Base-by-base conservation (phyloP, 495 filamentous ascomycete genomes). In the Melanomma pulvis-pyrius region DNA sequence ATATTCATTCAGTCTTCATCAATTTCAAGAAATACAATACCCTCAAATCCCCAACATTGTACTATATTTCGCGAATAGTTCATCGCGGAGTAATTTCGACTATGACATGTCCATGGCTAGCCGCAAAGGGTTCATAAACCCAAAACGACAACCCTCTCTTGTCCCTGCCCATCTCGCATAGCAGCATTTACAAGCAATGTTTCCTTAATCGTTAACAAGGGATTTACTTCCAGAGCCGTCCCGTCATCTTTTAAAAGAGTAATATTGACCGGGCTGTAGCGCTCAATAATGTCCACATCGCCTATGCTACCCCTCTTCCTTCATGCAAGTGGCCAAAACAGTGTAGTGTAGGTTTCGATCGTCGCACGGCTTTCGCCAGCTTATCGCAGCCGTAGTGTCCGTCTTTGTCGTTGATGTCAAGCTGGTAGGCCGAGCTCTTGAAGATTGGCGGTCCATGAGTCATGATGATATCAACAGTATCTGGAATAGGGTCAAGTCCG, bases 281-380 rank as follows among this genome's bases (percentile, higher is more conserved):
- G 21, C 9, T 24, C 47, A 8, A 49, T 8, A 19, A 49, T 8
- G 21, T 49, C 12, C 12, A 19, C 12, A 19, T 19, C 21, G 63
- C 36, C 6, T 77, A n/a, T 77, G 58, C 72, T 57, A 1, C 71
- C 69, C 77, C 76, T 55, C 71, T 57, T 1, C 71, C 69, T 44
- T 77, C 73, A 74, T 87, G 84, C 15, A 87, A 83, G 76, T 87
- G 85, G 1, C 85, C 84, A 68, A 86, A 87, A 21, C 83, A 80
- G 74, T 87, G 83, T 39, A 87, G 26, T 21, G 73, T 72, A 0
- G 85, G 84, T 52, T 73, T 78, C 15, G 78, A 79, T 28, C 80
- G 69, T 54, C 61, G 47, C 3, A 79, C 76, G 0, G 84, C 84
- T 22, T 21, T 29, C 7, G 7, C 19, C 24, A 68, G 41, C 12